A percentile compares a stretch with the other conserved stretches of the same genome.
Evolutionary conservation across 2,329 filamentous ascomycete genomes (phyloP).

Genomic region (Epichloe elymi): DNA sequence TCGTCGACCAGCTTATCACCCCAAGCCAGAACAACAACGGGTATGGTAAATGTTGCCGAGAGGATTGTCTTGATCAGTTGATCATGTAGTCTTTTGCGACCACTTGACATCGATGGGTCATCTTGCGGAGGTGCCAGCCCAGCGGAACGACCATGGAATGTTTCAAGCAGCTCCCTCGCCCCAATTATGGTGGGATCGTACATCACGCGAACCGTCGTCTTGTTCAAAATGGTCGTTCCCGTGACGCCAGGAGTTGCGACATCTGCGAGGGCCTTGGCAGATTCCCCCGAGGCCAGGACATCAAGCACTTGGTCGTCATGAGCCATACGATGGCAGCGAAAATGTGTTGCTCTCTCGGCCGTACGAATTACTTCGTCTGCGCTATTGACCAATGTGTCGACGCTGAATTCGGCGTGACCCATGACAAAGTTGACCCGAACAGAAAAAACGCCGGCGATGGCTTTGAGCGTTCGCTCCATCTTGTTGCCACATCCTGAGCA

Average conservation of each 20-base stretch:
- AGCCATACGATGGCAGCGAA: constrained; percentile 14
- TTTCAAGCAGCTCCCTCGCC: constrained; percentile 16
- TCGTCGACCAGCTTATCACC: constrained; percentile 10
- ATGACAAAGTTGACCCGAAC: constrained; percentile 25
- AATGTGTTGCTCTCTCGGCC: constrained; percentile 17
- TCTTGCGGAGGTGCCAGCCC: constrained; percentile 19
- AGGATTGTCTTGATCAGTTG: constrained; percentile 19
- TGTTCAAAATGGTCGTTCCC: constrained; percentile 14
- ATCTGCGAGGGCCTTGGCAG: constrained; percentile 11
- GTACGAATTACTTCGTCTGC: constrained; percentile 16
- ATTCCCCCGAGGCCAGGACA: constrained; percentile 11
- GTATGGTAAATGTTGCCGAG: constrained; percentile 19
- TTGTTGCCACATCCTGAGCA: constrained; percentile 25
- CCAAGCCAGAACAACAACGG: constrained; percentile 22
- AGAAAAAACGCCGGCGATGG: constrained; percentile 16
- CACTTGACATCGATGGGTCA: constrained; percentile 19
- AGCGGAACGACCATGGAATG: constrained; percentile 7
- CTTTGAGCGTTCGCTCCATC: constrained; percentile 15
- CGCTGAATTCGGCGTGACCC: constrained; percentile 21
- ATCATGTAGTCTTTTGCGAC: constrained; percentile 18
- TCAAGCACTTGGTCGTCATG: constrained; percentile 17
- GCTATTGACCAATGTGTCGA: constrained; percentile 14
- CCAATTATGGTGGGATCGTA: constrained; percentile 23
- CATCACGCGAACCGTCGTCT: constrained; percentile 17
- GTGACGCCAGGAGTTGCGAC: constrained; percentile 14